Percentiles rank a stretch among this genome's conserved stretches.
These are phyloP conservation scores for Atalantia buxifolia DNA, from an alignment of 345 rosid genomes.

Conservation along the genomic window DNA sequence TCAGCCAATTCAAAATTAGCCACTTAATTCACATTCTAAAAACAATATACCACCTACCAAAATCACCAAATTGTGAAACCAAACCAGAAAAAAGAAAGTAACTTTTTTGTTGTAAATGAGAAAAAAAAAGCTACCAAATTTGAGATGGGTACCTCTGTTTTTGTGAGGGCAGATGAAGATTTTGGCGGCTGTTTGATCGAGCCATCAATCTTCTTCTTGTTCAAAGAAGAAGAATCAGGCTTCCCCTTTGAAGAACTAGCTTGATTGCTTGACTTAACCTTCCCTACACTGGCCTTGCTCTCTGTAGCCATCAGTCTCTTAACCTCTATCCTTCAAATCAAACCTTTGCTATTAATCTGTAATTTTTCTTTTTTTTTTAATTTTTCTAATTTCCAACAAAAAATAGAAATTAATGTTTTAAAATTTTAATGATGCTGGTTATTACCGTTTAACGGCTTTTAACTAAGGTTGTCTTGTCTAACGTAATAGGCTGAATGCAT, in stretches of 20 bases:
- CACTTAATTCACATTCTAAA: neutral
- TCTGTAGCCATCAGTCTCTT: conserved; percentile 42
- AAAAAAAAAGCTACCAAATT: conserved; percentile 7
- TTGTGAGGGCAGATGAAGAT: conserved; percentile 39
- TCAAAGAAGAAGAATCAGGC: conserved; percentile 31
- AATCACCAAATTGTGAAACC: conserved; percentile 8
- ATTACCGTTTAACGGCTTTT: conserved; percentile 21
- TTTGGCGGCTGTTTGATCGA: conserved; percentile 46
- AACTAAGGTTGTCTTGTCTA: neutral
- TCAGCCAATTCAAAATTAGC: neutral
- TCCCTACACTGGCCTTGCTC: conserved; percentile 39
- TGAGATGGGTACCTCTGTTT: conserved; percentile 50
- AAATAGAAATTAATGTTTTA: neutral
- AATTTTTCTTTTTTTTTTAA: neutral
- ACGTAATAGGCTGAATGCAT: neutral
- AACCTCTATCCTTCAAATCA: neutral
- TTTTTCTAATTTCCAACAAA: neutral
- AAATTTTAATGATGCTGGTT: neutral
- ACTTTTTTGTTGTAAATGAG: neutral
- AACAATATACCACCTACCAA: conserved; percentile 8
- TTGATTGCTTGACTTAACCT: conserved; percentile 39
- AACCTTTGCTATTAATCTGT: conserved; percentile 5
- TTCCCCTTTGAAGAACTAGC: conserved; percentile 45
- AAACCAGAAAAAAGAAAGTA: neutral
- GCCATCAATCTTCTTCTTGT: conserved; percentile 49